Conservation (phyloP, 2,329 filamentous ascomycete genomes). For the Achaetomium macrosporum region DNA sequence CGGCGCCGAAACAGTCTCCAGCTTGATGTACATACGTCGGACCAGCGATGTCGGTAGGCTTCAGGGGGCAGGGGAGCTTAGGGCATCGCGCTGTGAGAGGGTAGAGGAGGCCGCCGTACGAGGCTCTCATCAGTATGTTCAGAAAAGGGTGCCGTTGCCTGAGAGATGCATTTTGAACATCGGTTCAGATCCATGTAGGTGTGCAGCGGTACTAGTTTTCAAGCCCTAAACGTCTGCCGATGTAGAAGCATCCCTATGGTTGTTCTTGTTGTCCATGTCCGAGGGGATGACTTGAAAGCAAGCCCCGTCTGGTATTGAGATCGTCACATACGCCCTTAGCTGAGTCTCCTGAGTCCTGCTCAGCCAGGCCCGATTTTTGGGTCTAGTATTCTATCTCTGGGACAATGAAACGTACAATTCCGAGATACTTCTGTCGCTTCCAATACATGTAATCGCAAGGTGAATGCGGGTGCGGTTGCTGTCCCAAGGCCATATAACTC, state of each 20-base stretch:
- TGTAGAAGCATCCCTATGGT: no score
- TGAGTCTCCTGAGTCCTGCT: no score
- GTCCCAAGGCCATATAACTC: neutral
- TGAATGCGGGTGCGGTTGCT: slow-evolving; percentile 1
- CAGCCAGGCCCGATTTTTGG: neutral
- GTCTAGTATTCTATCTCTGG: neutral
- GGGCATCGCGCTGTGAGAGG: slow-evolving; percentile 3
- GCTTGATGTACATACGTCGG: slow-evolving; percentile 28
- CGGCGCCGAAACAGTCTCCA: slow-evolving; percentile 32
- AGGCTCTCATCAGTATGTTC: slow-evolving; percentile 9
- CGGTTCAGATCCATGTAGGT: no score
- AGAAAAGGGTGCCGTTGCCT: slow-evolving; percentile 4
- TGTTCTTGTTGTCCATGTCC: no score
- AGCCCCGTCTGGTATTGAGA: no score
- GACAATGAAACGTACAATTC: no score
- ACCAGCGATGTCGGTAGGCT: slow-evolving; percentile 26
- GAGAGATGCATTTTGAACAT: slow-evolving; percentile 14
- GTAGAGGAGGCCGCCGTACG: slow-evolving; percentile 1
- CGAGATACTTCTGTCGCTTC: neutral
- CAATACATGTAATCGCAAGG: neutral
- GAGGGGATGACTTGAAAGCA: no score
- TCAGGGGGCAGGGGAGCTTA: slow-evolving; percentile 1
- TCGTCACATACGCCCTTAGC: no score
- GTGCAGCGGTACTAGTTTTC: no score
- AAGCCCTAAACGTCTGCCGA: no score